Evolutionary conservation across 257 asterid genomes (phyloP).

Genomic region (Forsythia viridissima): DNA sequence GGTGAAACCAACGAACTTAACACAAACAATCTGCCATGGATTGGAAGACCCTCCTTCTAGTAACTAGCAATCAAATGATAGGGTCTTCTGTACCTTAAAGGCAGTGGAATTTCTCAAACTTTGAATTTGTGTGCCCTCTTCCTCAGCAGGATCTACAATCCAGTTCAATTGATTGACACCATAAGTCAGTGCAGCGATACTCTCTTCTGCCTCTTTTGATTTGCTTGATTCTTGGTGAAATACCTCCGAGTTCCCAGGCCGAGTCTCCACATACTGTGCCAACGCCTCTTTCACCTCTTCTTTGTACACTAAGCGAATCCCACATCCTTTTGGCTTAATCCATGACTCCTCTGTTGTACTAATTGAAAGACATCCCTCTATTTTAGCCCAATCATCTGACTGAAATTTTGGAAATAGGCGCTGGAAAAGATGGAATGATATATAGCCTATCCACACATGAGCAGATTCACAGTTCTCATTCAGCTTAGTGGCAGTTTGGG

Average conservation of each 20-base stretch:
- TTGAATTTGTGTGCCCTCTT: constrained; percentile 13
- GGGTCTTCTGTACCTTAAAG: constrained; percentile 20
- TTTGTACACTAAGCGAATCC: constrained; percentile 10
- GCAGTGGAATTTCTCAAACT: constrained; percentile 2
- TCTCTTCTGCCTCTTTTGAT: not conserved
- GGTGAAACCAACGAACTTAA: not conserved
- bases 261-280: not conserved
- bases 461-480: not conserved
- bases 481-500: constrained; percentile 17
- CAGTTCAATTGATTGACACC: constrained; percentile 19
- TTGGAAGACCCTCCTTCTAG: not conserved
- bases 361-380: constrained; percentile 16
- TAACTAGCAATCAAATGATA: constrained; percentile 22
- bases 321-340: constrained; percentile 22
- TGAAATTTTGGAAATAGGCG: constrained; percentile 13
- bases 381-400: constrained; percentile 17
- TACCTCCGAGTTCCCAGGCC: not conserved
- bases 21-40: not conserved
- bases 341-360: constrained; percentile 12
- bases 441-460: constrained; percentile 17
- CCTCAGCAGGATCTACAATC: constrained; percentile 17
- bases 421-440: constrained; percentile 14
- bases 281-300: constrained; percentile 6
- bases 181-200: constrained; percentile 2
- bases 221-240: not conserved